A percentile compares a stretch with the other conserved stretches of the same genome.
These are phyloP conservation scores for Solioccasus polychromus DNA, from an alignment of 768 basidiomycete genomes.

Conservation along the genomic window DNA sequence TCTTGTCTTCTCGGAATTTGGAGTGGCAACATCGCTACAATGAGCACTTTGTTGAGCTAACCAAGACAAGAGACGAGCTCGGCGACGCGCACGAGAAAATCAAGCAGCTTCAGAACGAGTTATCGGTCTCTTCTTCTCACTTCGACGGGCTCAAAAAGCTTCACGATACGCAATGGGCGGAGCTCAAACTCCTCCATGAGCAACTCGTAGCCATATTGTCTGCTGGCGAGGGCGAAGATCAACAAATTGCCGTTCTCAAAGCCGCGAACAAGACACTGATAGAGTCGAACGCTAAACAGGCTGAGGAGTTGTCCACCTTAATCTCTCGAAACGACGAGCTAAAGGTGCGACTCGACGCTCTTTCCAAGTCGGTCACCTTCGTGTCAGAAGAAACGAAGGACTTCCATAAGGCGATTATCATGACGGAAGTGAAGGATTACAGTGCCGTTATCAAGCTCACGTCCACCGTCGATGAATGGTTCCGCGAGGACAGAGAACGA, in stretches of 20 bases:
- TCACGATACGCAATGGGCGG: background rate
- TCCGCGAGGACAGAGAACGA: slow-evolving; percentile 4
- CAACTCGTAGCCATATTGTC: too few relatives aligned
- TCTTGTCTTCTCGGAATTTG: too few relatives aligned
- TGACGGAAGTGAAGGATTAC: slow-evolving; percentile 3
- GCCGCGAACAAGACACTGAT: background rate
- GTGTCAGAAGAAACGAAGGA: background rate
- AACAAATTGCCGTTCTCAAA: too few relatives aligned
- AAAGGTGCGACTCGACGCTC: background rate
- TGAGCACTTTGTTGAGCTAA: too few relatives aligned
- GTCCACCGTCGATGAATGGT: slow-evolving; percentile 6
- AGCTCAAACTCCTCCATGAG: background rate
- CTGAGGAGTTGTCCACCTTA: too few relatives aligned
- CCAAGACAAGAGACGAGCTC: too few relatives aligned
- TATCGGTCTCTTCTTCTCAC: background rate
- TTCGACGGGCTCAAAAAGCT: background rate
- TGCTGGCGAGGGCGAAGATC: too few relatives aligned
- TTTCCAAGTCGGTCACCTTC: too few relatives aligned
- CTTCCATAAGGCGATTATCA: background rate
- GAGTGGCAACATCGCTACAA: too few relatives aligned
- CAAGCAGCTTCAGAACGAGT: background rate
- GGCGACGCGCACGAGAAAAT: background rate
- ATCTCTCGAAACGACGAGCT: background rate
- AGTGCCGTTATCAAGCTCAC: slow-evolving; percentile 8
- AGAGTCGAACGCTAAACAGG: too few relatives aligned